These are phyloP conservation scores for Malus sylvestris DNA, from an alignment of 306 rosid genomes.

Conservation along the genomic window DNA sequence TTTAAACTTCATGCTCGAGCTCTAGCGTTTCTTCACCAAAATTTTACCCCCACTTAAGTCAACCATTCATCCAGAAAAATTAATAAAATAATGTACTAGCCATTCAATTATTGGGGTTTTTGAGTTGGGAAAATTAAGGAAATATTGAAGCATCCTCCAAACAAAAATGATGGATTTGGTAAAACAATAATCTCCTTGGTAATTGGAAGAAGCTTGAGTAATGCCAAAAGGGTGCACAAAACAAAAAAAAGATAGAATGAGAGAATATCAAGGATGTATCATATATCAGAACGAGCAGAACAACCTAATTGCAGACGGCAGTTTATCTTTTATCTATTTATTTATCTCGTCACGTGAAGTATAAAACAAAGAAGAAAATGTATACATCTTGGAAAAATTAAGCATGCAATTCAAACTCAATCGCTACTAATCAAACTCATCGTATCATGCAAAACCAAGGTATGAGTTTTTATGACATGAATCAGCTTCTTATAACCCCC, in stretches of 20 bases:
- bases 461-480: not conserved
- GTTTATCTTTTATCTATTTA: no score
- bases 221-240: not conserved
- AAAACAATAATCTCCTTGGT: not conserved
- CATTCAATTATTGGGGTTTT: not conserved
- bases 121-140: not conserved
- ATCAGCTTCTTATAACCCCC: not conserved
- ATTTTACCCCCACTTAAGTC: not conserved
- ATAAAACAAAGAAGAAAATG: no score
- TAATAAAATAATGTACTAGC: not conserved
- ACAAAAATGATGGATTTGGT: not conserved
- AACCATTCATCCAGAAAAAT: not conserved
- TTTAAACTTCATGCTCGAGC: not conserved
- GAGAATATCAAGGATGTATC: not conserved
- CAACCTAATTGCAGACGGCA: no score
- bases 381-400: not conserved
- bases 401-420: not conserved
- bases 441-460: not conserved
- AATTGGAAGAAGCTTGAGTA: not conserved
- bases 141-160: not conserved
- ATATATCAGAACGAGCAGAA: no score
- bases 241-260: not conserved
- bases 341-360: not conserved
- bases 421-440: not conserved
- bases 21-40: not conserved